These are phyloP conservation scores for Candida odintsovae DNA, from an alignment of 805 yeast species.

Conservation along the genomic window DNA sequence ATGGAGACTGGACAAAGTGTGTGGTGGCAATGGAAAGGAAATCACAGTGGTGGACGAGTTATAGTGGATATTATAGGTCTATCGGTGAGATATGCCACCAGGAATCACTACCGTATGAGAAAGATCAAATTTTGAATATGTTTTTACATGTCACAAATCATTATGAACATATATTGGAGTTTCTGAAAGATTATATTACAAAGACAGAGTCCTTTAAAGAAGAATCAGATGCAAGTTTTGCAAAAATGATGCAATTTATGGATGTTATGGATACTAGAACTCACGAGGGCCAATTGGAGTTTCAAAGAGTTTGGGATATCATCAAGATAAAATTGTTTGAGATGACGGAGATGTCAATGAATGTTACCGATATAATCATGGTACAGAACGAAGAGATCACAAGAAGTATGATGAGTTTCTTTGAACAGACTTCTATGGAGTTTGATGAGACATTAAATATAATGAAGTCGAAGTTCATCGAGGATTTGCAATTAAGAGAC, in stretches of 20 bases:
- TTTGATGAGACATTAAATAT: conserved; percentile 5
- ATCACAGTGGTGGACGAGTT: conserved; percentile 70
- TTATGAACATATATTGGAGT: conserved; percentile 18
- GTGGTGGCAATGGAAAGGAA: conserved; percentile 34
- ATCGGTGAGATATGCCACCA: conserved; percentile 49
- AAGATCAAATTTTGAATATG: conserved; percentile 41
- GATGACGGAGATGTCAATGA: conserved; percentile 10
- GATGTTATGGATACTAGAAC: conserved; percentile 7
- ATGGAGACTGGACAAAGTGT: conserved; percentile 29
- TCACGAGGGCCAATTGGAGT: conserved; percentile 4
- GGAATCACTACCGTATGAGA: conserved; percentile 45
- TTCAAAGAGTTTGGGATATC: conserved; percentile 11
- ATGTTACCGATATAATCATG: conserved; percentile 12
- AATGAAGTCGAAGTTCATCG: conserved; percentile 10
- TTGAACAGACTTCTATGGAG: conserved; percentile 6
- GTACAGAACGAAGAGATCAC: conserved; percentile 9
- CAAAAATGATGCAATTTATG: conserved; percentile 10
- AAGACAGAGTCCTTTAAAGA: conserved; percentile 14
- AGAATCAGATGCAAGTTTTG: conserved; percentile 11
- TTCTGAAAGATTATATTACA: conserved; percentile 14
- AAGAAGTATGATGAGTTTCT: conserved; percentile 7
- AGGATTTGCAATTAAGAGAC: conserved; percentile 11
- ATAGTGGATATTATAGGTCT: conserved; percentile 57
- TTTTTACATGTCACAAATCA: conserved; percentile 42
- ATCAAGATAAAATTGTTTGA: conserved; percentile 11